phyloP scores from a whole-genome alignment of 108 stramenopile genomes.

The Asterionellopsis glacialis region DNA sequence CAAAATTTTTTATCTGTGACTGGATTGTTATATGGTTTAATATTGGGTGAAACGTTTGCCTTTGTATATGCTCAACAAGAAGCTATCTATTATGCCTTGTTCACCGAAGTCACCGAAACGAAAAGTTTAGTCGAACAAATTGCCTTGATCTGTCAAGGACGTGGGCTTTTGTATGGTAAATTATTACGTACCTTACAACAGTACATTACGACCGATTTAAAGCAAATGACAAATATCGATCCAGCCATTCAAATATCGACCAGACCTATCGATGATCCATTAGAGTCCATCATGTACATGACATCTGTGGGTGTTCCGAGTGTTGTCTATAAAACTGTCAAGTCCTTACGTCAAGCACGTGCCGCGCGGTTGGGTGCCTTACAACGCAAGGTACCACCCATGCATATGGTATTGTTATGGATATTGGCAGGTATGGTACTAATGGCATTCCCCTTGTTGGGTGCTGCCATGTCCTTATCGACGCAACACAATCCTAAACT shows the following conservation, averaged over 20 bases:
- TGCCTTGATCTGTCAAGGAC: slow-evolving; percentile 74
- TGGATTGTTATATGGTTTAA: slow-evolving; percentile 70
- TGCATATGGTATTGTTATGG: slow-evolving; percentile 66
- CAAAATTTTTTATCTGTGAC: slow-evolving; percentile 80
- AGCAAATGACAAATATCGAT: slow-evolving; percentile 46
- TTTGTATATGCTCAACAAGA: slow-evolving; percentile 88
- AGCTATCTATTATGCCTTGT: slow-evolving; percentile 72
- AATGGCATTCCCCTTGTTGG: slow-evolving; percentile 64
- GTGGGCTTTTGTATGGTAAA: slow-evolving; percentile 50
- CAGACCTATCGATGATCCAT: slow-evolving; percentile 74
- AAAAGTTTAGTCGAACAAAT: slow-evolving; percentile 83
- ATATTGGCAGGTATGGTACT: slow-evolving; percentile 54
- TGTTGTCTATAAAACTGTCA: slow-evolving; percentile 74
- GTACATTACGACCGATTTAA: slow-evolving; percentile 68
- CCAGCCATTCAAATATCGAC: slow-evolving; percentile 58
- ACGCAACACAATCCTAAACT: background rate
- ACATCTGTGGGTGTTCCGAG: slow-evolving; percentile 79
- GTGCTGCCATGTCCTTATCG: slow-evolving; percentile 41
- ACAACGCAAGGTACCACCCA: slow-evolving; percentile 72
- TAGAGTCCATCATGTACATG: slow-evolving; percentile 79
- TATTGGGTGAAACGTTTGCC: slow-evolving; percentile 85
- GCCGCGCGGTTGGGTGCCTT: slow-evolving; percentile 68
- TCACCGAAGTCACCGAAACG: slow-evolving; percentile 78
- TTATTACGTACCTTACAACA: slow-evolving; percentile 52
- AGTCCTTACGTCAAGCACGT: slow-evolving; percentile 69